Base-by-base conservation (phyloP, 208 protist species). In the Lotmaria passim region DNA sequence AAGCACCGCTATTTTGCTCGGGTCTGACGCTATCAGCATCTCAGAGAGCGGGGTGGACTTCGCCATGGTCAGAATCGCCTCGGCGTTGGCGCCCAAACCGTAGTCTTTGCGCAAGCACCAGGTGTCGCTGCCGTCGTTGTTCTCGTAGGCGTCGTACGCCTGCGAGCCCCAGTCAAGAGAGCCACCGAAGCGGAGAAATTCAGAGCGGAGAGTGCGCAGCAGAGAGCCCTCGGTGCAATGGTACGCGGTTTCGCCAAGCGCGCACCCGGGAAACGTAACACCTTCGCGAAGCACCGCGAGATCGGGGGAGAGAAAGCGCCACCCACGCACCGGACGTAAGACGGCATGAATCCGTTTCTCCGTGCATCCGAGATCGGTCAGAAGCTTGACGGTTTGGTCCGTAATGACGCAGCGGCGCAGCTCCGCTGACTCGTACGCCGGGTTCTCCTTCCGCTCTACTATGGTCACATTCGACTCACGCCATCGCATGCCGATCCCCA, bases 401-500 rank as follows among this genome's bases (percentile, higher is more conserved):
- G 87, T 90, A 15, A 91, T 38, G 11, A 93, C 85, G 66, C 90
- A 95, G 10, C 90, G 84, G 11, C 81, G 79, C 21, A 62, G 21
- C 50, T 72, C 48, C 1, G 21, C 8, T 10, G 51, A 56, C 68
- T 93, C 87, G 69, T 90, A 90, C 24, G 73, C 47, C 6, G 90
- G 90, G 34, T 73, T 70, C 12, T 17, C 23, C 7, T 57, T 74
- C 51, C 74, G 85, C 61, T 95, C 87, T 17, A 95, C 60, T 36
- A 95, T 75, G 12, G 69, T 84, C 21, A 90, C 86, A 52, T 80
- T 87, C 21, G 87, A 89, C 73, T 95, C 90, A 26, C 87, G 70
- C 87, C 90, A 95, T 10, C 86, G 86, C 90, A 95, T 95, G 38
- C 90, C 90, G 53, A 95, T 85, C 6, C 90, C 90, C 80, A 95